Base-by-base conservation (phyloP, 805 yeast genomes). In the Saturnispora mendoncae region DNA sequence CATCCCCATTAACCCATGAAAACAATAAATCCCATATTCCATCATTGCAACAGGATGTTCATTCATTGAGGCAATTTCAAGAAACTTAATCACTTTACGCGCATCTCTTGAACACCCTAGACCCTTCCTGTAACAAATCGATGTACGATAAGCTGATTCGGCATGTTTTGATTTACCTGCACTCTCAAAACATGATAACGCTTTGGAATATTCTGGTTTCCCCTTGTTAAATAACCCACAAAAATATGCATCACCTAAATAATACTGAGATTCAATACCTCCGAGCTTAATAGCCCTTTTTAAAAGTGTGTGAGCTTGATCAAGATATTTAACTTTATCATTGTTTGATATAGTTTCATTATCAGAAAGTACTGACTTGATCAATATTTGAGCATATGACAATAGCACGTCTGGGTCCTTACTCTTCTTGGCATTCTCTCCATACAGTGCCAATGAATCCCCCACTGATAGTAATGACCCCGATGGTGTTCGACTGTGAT, bases 41-140 rank as follows among this genome's bases (percentile, higher is more conserved):
- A 80, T 83, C 94, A 90, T 86, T 4, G 97, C 96, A n/a, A 94
- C 88, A 0, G 97, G 87, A 60, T 90, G 98, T 54, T 84, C 86
- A 57, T 83, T 81, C 25, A 87, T 72, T 0, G 97, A 94, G 0
- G 97, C 95, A 55, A 78, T 78, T 56, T 82, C 81, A 44, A 86
- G 65, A 57, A 80, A 86, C 51, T 85, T 94, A 6, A 86, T 66
- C 1, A 94, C 87, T 52, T 85, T 81, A 43, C 94, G 72, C 0
- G 94, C 80, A 59, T 92, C 97, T 51, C 92, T 72, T 17, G 85
- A 78, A 4, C 90, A 82, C 4, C 98, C 98, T 61, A 88, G 67
- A 14, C 98, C 98, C 61, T 87, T 94, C 60, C 88, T 95, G 51
- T 80, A 84, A 61, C 96, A 90, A 41, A 83, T 74, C 0, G 97